phyloP scores from a whole-genome alignment of 495 filamentous ascomycete genomes.

The Aspergillus bertholletiae region DNA sequence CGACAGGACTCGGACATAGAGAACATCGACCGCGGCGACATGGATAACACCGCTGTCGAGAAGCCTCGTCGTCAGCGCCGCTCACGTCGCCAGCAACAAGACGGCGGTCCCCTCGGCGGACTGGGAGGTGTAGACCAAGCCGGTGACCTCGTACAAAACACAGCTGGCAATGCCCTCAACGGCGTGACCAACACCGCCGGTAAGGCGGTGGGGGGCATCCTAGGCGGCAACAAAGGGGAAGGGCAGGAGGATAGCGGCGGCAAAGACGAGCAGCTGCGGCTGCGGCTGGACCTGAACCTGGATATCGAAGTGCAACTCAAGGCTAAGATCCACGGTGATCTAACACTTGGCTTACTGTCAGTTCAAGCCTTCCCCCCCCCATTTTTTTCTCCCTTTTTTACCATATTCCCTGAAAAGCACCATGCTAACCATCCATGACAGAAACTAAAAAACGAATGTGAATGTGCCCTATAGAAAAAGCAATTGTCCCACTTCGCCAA shows the following conservation, averaged over 20 bases:
- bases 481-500: not conserved
- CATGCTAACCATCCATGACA: not conserved
- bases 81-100: conserved; percentile 35
- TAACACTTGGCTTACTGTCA: conserved; percentile 82
- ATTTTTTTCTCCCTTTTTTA: not conserved
- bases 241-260: conserved; percentile 40
- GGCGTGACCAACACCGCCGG: conserved; percentile 55
- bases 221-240: conserved; percentile 34
- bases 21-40: conserved; percentile 32
- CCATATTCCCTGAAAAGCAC: not conserved
- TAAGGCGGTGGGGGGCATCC: conserved; percentile 52
- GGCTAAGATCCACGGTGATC: conserved; percentile 88
- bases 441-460: not conserved
- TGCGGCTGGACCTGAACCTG: conserved; percentile 81
- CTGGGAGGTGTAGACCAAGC: conserved; percentile 58
- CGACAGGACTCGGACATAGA: conserved; percentile 37
- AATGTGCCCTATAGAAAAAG: not conserved
- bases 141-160: conserved; percentile 58
- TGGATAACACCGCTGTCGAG: conserved; percentile 28
- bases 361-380: conserved; percentile 34
- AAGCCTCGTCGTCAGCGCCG: conserved; percentile 25
- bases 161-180: conserved; percentile 57
- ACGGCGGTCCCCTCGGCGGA: conserved; percentile 45
- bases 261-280: conserved; percentile 66
- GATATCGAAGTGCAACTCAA: conserved; percentile 88